Conservation (phyloP, 2,329 filamentous ascomycete genomes). For the Pseudogymnoascus sp. region DNA sequence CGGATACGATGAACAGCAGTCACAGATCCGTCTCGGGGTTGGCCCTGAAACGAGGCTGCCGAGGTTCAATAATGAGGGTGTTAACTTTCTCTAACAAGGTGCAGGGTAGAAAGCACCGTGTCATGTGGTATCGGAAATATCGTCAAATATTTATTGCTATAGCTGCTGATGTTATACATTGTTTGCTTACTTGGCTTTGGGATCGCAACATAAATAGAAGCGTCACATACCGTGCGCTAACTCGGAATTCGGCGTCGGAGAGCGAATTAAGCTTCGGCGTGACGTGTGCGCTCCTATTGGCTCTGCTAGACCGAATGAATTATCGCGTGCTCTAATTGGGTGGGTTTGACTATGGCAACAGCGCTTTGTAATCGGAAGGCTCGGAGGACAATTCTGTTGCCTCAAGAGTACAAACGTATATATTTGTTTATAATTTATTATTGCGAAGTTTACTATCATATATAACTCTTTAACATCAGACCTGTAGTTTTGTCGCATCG, state of each 20-base stretch:
- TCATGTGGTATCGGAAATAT: neutral
- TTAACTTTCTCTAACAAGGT: neutral
- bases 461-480: neutral
- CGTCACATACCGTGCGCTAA: neutral
- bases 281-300: neutral
- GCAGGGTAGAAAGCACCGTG: neutral
- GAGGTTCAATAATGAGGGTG: neutral
- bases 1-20: neutral
- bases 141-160: neutral
- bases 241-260: neutral
- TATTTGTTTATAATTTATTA: neutral
- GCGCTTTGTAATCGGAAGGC: conserved; percentile 3
- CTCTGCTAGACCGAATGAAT: neutral
- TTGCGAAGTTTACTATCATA: neutral
- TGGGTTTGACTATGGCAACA: neutral
- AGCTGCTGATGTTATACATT: neutral
- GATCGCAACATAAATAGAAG: neutral
- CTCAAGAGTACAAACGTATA: neutral
- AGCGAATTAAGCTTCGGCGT: neutral
- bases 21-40: neutral
- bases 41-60: neutral
- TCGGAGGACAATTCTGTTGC: neutral
- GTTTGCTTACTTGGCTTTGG: neutral
- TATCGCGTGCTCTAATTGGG: neutral
- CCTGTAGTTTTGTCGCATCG: neutral